Evolutionary conservation across 1,284 basidiomycete species (phyloP), one percentile per base, ranked within the genome.

Genomic region (Paramarasmius palmivorus): DNA sequence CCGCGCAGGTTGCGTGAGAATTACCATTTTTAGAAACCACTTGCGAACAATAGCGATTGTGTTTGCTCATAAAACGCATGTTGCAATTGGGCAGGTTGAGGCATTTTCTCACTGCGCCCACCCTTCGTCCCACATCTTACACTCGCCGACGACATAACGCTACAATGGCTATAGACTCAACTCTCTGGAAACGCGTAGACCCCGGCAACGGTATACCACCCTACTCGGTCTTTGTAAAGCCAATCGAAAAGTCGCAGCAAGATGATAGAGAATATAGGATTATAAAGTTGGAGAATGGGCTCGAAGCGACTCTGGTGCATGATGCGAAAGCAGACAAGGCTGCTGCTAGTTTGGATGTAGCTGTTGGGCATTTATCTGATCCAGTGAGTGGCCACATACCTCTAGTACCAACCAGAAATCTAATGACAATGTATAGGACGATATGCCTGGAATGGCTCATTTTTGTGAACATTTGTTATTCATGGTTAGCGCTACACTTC

Each of bases 381-480:
- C 97, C 96, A 5, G 93, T 92, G 64, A 73, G 90, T 79, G 29
- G 25, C 4, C n/a, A n/a, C n/a, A n/a, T n/a, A 29, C 56, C 25
- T 32, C 26, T 35, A 26, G 45, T 49, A 14, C 53, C 19, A 32
- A 12, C 40, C 41, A 10, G 7, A 26, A 12, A n/a, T 41, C 36
- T 61, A 39, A 57, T 50, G 22, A 23, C 20, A 44, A 12, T 56
- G 5, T 42, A 23, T 56, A 92, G 89, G 83, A 81, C 65, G 91
- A 93, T 65, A 89, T 93, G 79, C 90, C 90, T 15, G 93, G 94
- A 39, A 78, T 94, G 41, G 93, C 93, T 52, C 92, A 95, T 70
- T 94, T 93, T 65, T 93, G 95, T 73, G 96, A 99, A 70, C 96
- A 99, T 71, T 70, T 99, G 52, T 76, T 98, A 60, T 99, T 99